Base-by-base conservation (phyloP, 2,329 filamentous ascomycete species). In the Aureobasidium sp. region DNA sequence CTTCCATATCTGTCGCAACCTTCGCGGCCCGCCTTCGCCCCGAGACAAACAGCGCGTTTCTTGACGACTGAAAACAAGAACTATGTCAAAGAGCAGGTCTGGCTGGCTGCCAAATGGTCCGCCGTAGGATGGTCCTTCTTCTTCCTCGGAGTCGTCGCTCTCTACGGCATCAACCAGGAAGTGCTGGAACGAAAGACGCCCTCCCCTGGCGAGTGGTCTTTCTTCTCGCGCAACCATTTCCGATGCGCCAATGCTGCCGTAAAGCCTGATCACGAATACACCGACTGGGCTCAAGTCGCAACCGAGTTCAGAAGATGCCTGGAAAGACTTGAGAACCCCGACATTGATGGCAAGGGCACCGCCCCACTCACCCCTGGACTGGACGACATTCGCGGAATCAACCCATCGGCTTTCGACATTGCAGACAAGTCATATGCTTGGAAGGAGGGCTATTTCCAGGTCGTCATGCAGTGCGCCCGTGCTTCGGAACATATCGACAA, bases 361-460 rank as follows among this genome's bases (percentile, higher is more conserved):
- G 69, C 67, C 3, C 45, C 44, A 5, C 57, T 60, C 9, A 35
- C n/a, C n/a, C 57, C 57, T 49, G 66, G 62, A 31, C 58, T 63
- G 11, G 62, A 69, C 1, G 14, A 68, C 31, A 67, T 85, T n/a
- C 79, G 81, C 3, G 82, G 80, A 0, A 68, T 84, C 31, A 83
- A 82, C 0, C 78, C 75, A 61, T 77, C 80, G 2, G 84, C 85
- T 0, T 85, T 84, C 66, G 90, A 96, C 71, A 78, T 94, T 61
- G 83, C 83, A 1, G 81, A 76, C 7, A 96, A 91, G 77, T 87
- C 85, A 65, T 90, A 95, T 73, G 80, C 87, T 54, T 97, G 92
- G 93, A 81, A 88, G 68, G 81, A 90, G 61, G 91, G 91, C 0
- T 97, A 97, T 74, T 91, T 88, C 69, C 85, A 95, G 69, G 82